A percentile compares a stretch with the other conserved stretches of the same genome.
Evolutionary conservation across 495 filamentous ascomycete species (phyloP).

Genomic region (Xylaria venustula): DNA sequence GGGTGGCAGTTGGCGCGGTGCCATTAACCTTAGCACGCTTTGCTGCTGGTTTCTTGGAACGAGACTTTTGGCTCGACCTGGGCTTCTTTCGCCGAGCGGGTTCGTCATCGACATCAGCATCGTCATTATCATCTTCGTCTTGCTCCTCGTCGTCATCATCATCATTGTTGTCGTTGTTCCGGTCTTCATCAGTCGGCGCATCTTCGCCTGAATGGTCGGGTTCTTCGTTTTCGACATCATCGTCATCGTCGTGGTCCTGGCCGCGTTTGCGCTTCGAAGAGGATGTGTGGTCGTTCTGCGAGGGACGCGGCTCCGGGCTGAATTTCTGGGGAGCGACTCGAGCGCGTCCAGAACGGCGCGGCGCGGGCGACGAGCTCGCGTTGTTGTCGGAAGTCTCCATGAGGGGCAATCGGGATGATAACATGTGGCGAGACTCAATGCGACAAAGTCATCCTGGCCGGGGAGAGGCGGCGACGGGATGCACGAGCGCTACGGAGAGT

Average conservation of each 20-base stretch:
- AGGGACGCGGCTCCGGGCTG: slow-evolving; percentile 44
- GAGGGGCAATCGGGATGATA: slow-evolving; percentile 41
- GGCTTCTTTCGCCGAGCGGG: slow-evolving; percentile 29
- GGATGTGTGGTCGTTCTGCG: slow-evolving; percentile 20
- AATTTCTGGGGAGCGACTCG: slow-evolving; percentile 70
- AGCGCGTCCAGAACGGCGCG: slow-evolving; percentile 78
- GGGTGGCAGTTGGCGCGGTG: slow-evolving; percentile 44
- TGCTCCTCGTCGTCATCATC: slow-evolving; percentile 41
- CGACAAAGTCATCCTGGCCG: slow-evolving; percentile 22
- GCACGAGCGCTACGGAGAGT: background rate
- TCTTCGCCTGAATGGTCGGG: slow-evolving; percentile 53
- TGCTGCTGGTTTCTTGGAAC: slow-evolving; percentile 56
- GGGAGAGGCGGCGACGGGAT: slow-evolving; percentile 11
- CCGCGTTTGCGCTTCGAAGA: slow-evolving; percentile 57
- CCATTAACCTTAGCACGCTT: slow-evolving; percentile 79
- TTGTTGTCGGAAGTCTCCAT: slow-evolving; percentile 61
- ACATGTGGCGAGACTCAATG: slow-evolving; percentile 24
- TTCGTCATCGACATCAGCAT: slow-evolving; percentile 43
- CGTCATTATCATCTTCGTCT: slow-evolving; percentile 34
- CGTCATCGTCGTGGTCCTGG: slow-evolving; percentile 47
- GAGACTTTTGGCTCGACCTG: slow-evolving; percentile 31
- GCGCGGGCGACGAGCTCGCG: slow-evolving; percentile 51
- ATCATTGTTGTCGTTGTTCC: slow-evolving; percentile 20
- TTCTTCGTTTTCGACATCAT: slow-evolving; percentile 54
- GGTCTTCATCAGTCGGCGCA: slow-evolving; percentile 33